Conservation (phyloP, 1,284 basidiomycete genomes). For the Butyriboletus appendiculatus region DNA sequence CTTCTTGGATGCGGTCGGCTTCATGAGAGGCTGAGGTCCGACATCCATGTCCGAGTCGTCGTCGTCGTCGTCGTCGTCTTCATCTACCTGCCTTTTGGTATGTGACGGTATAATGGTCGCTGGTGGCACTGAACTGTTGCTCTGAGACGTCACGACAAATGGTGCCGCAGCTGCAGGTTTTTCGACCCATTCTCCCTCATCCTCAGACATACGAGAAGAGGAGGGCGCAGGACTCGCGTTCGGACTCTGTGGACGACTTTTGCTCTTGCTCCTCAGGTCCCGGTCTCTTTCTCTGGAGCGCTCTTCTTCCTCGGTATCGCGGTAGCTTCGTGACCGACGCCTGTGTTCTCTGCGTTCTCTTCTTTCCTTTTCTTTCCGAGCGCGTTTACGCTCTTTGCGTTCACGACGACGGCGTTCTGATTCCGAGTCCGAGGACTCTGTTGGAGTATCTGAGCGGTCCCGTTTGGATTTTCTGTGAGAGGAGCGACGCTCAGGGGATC, state of each 20-base stretch:
- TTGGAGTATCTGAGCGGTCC: slow-evolving; percentile 48
- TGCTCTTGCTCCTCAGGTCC: slow-evolving; percentile 31
- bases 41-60: slow-evolving; percentile 46
- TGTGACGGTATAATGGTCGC: slow-evolving; percentile 23
- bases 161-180: slow-evolving; percentile 46
- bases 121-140: slow-evolving; percentile 24
- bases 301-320: slow-evolving; percentile 42
- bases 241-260: slow-evolving; percentile 36
- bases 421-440: slow-evolving; percentile 60
- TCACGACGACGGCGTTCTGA: slow-evolving; percentile 59
- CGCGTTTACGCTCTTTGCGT: slow-evolving; percentile 61
- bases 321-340: slow-evolving; percentile 40
- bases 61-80: slow-evolving; percentile 27
- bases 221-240: slow-evolving; percentile 37
- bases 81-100: slow-evolving; percentile 24
- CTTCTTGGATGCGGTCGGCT: slow-evolving; percentile 46
- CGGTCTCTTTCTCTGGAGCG: slow-evolving; percentile 27
- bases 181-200: slow-evolving; percentile 75
- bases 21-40: slow-evolving; percentile 59
- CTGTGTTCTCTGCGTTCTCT: slow-evolving; percentile 40
- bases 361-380: slow-evolving; percentile 51
- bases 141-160: slow-evolving; percentile 23
- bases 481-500: slow-evolving; percentile 51
- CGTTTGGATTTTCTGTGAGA: slow-evolving; percentile 65
- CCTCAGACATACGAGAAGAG: slow-evolving; percentile 36